Conservation (phyloP, 169 alveolate genomes). For the Plasmodium malariae region DNA sequence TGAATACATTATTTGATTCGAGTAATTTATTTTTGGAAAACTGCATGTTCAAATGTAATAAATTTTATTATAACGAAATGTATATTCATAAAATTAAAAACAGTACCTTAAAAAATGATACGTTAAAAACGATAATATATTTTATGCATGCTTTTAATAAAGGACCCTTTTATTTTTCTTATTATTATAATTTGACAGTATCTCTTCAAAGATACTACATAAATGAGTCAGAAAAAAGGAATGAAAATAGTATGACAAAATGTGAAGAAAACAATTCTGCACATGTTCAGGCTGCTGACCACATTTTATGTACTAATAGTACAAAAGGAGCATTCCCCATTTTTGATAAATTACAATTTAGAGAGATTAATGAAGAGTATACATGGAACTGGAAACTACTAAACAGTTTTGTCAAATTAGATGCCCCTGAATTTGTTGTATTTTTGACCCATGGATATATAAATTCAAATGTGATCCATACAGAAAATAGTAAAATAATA, state of each 20-base stretch:
- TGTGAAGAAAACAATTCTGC: not conserved
- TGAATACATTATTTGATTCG: constrained; percentile 18
- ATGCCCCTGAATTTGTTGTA: constrained; percentile 58
- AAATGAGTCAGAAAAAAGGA: constrained; percentile 13
- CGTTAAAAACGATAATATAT: constrained; percentile 27
- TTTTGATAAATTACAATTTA: constrained; percentile 43
- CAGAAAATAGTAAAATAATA: constrained; percentile 55
- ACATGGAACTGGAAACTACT: constrained; percentile 74
- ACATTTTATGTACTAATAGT: not conserved
- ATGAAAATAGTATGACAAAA: not conserved
- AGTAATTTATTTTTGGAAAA: constrained; percentile 14
- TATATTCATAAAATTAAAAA: constrained; percentile 64
- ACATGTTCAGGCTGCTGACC: no score
- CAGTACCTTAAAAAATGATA: constrained; percentile 35
- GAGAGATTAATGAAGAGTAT: constrained; percentile 49
- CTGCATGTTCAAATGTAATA: not conserved
- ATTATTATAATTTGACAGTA: constrained; percentile 54
- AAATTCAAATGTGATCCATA: constrained; percentile 43
- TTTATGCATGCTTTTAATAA: constrained; percentile 71
- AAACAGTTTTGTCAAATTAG: constrained; percentile 9
- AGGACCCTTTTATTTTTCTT: constrained; percentile 75
- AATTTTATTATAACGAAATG: constrained; percentile 31
- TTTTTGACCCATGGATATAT: constrained; percentile 65
- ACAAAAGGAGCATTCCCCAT: not conserved
- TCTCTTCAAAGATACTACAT: constrained; percentile 54